phyloP scores from a whole-genome alignment of 1,284 basidiomycete genomes.

The Exobasidium cylindrosporum region DNA sequence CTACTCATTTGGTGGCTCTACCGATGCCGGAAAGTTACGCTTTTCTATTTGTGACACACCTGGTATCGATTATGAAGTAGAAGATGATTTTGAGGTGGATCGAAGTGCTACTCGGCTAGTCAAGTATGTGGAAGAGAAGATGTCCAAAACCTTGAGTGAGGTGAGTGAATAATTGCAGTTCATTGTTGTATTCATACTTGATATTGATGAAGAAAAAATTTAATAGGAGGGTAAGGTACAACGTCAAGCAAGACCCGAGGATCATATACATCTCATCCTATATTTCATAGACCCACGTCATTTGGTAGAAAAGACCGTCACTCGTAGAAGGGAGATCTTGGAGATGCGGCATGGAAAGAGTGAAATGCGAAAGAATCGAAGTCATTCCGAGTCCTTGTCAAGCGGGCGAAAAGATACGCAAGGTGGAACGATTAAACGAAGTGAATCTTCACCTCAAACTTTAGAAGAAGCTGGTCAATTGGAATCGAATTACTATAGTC shows the following conservation, averaged over 20 bases:
- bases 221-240: slow-evolving; percentile 3
- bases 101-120: neutral
- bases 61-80: slow-evolving; percentile 8
- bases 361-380: neutral
- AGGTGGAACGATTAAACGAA: neutral
- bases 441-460: neutral
- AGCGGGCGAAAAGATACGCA: neutral
- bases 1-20: neutral
- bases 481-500: neutral
- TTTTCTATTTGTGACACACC: slow-evolving; percentile 12
- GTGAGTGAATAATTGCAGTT: too few relatives aligned
- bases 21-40: neutral
- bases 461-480: neutral
- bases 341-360: neutral
- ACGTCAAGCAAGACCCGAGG: neutral
- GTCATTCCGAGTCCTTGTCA: neutral
- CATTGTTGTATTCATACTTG: too few relatives aligned
- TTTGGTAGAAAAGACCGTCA: neutral
- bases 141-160: neutral
- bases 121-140: neutral
- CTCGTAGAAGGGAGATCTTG: neutral
- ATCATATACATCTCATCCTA: slow-evolving; percentile 1
- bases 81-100: slow-evolving; percentile 13
- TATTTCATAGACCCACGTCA: slow-evolving; percentile 7
- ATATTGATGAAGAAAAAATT: neutral